Base-by-base conservation (phyloP, 2,329 filamentous ascomycete genomes). In the Nectriaceae sp. region DNA sequence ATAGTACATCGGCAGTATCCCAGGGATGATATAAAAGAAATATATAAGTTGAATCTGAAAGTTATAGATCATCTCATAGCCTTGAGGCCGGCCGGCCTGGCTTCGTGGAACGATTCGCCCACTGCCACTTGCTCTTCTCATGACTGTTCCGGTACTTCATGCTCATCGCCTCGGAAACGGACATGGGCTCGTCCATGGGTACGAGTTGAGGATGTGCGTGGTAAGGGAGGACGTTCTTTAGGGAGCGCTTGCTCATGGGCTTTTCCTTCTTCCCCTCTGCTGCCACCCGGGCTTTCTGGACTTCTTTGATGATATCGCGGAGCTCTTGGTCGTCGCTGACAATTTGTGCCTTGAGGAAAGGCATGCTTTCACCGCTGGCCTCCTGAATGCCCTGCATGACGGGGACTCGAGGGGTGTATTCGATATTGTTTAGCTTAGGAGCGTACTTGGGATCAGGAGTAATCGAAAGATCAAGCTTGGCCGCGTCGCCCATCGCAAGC, bases 271-370 rank as follows among this genome's bases (percentile, higher is more conserved):
- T 54, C 11, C 41, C 38, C 11, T 37, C 47, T 43, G 49, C 42
- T 20, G 55, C 54, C 18, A 55, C 46, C 21, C 57, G 57, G 29
- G 56, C 40, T 59, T 76, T 78, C 49, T 70, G 77, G 46, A 77
- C 67, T 1, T 85, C 79, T 53, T 82, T 87, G 56, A 95, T 69
- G 35, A 96, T 85, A 1, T 87, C 79, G 11, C 78, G 78, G 2
- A 97, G 74, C 64, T 97, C 92, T 21, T 80, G 72, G 36, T 95
- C 89, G 45, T 84, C 77, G 26, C 76, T 81, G 5, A 84, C 83
- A 58, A 97, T 94, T 68, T 99, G 94, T 0, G 94, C 93, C 60
- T 82, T 86, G 42, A 97, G 79, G 64, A 94, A 94, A 8, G 77
- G 71, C 4, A 84, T 62, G 24, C 82, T 76, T 22, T 72, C 60